These are phyloP conservation scores for Styphnolobium japonicum DNA, from an alignment of 306 rosid genomes.

Conservation along the genomic window DNA sequence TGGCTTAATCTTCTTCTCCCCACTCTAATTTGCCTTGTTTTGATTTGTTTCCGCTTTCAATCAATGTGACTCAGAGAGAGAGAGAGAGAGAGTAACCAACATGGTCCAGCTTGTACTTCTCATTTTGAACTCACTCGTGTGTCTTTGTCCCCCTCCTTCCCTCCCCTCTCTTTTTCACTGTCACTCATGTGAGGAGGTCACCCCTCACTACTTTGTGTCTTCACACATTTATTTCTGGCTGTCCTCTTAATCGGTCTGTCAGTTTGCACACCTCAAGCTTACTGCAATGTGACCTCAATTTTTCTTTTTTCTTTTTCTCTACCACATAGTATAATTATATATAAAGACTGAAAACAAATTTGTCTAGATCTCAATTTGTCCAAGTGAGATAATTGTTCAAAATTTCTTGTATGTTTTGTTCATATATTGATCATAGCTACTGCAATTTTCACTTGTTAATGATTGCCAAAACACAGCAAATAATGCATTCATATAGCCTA, in stretches of 20 bases:
- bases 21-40: neutral
- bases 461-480: conserved; percentile 23
- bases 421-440: neutral
- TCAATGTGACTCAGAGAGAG: conserved; percentile 21
- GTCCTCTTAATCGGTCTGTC: too few species aligned
- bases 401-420: conserved; percentile 20
- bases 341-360: neutral
- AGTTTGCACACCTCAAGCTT: conserved; percentile 60
- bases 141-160: conserved; percentile 17
- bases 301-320: neutral
- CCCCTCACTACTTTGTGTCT: conserved; percentile 61
- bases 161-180: neutral
- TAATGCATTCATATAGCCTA: conserved; percentile 15
- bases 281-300: conserved; percentile 61
- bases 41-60: conserved; percentile 14
- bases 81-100: neutral
- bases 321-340: neutral
- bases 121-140: conserved; percentile 31
- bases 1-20: neutral
- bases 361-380: neutral
- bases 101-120: conserved; percentile 19
- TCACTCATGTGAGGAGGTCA: conserved; percentile 50
- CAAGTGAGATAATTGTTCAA: too few species aligned
- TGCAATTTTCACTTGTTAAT: neutral
- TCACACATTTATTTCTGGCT: too few species aligned